These are phyloP conservation scores for Calocybe cyanea DNA, from an alignment of 768 basidiomycete species.

Conservation along the genomic window DNA sequence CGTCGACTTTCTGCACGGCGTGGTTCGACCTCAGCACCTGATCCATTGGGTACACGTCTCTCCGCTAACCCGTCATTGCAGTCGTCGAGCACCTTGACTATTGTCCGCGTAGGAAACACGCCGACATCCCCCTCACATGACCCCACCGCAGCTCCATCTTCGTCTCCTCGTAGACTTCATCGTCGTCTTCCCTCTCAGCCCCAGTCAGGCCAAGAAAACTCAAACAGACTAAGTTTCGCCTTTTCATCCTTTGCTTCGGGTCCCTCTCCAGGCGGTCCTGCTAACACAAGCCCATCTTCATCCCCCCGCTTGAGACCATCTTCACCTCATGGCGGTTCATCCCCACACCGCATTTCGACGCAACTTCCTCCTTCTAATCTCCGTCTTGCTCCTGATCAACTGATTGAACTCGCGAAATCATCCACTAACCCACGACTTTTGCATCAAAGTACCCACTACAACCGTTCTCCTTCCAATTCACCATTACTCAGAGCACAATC, in stretches of 20 bases:
- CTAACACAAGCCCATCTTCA: constrained; percentile 30
- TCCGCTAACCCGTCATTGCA: constrained; percentile 51
- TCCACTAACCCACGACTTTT: constrained; percentile 39
- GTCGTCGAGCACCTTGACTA: constrained; percentile 64
- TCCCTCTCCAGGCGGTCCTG: constrained; percentile 16
- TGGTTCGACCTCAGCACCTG: constrained; percentile 65
- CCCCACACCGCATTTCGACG: constrained; percentile 31
- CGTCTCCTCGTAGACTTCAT: constrained; percentile 19
- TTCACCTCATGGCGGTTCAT: constrained; percentile 38
- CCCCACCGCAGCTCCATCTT: constrained; percentile 19
- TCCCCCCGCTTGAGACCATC: constrained; percentile 47
- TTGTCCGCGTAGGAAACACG: constrained; percentile 56
- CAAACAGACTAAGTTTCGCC: constrained; percentile 45
- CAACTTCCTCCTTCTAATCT: constrained; percentile 33
- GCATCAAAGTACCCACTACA: constrained; percentile 17
- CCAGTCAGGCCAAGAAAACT: constrained; percentile 19
- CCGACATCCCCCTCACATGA: constrained; percentile 22
- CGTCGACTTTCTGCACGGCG: constrained; percentile 48
- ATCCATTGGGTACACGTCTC: constrained; percentile 61
- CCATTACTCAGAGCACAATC: constrained; percentile 18
- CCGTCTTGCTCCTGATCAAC: constrained; percentile 66
- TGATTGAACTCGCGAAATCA: constrained; percentile 67
- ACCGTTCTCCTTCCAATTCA: constrained; percentile 15
- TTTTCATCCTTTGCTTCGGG: constrained; percentile 52
- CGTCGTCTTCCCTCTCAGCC: constrained; percentile 17